Conservation (phyloP, 345 rosid genomes). For the Syzygium aqueum region DNA sequence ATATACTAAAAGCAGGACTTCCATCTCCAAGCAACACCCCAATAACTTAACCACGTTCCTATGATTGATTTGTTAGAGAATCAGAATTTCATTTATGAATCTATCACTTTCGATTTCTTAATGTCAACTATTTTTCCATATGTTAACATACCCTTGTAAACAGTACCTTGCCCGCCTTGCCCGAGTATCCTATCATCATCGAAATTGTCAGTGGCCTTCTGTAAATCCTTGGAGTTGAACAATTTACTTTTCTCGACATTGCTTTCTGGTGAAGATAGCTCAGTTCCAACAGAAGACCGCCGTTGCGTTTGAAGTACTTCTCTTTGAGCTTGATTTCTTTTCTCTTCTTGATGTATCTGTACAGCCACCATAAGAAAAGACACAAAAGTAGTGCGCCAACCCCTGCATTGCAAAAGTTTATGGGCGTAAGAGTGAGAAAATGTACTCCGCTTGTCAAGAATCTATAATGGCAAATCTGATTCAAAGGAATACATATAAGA, state of each 20-base stretch:
- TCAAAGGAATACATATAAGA: neutral
- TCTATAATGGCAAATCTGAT: neutral
- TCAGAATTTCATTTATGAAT: too few relatives aligned
- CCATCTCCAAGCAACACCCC: neutral
- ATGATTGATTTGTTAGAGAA: too few relatives aligned
- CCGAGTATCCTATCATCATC: neutral
- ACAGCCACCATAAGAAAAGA: neutral
- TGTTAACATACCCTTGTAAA: neutral
- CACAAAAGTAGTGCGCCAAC: neutral
- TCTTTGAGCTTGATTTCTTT: neutral
- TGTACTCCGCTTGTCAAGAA: neutral
- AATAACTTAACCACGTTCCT: neutral
- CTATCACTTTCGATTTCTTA: neutral
- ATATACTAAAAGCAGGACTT: neutral
- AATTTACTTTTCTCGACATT: neutral
- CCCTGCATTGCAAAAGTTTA: neutral
- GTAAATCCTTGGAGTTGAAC: neutral
- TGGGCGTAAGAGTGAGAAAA: neutral
- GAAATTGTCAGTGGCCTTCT: neutral
- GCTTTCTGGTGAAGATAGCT: neutral
- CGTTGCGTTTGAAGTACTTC: neutral
- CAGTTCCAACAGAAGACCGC: neutral
- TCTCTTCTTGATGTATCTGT: neutral
- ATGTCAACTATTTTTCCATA: slow-evolving; percentile 2
- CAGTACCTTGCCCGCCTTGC: neutral